These are phyloP conservation scores for Acer saccharum DNA, from an alignment of 345 rosid species.

Conservation along the genomic window DNA sequence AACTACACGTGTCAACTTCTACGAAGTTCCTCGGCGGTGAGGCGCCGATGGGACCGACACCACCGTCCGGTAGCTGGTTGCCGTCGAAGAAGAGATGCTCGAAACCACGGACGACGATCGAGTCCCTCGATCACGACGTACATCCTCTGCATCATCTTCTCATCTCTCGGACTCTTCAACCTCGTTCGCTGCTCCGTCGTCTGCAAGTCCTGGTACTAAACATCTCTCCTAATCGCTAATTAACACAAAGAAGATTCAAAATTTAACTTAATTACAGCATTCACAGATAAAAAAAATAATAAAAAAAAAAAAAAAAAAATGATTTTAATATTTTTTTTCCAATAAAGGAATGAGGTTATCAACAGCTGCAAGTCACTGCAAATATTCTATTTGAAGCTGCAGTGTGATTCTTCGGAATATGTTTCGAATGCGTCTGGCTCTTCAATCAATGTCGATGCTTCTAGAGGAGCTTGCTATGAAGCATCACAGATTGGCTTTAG, in stretches of 20 bases:
- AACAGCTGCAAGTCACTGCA: slow-evolving; percentile 58
- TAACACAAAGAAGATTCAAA: neutral
- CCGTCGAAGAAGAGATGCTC: slow-evolving; percentile 50
- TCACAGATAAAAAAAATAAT: neutral
- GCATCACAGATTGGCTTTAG: slow-evolving; percentile 57
- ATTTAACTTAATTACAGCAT: neutral
- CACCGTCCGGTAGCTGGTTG: slow-evolving; percentile 23
- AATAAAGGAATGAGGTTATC: slow-evolving; percentile 55
- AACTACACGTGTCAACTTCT: neutral
- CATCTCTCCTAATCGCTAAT: neutral
- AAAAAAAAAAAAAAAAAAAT: too few species aligned
- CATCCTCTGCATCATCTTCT: slow-evolving; percentile 66
- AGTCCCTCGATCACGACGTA: slow-evolving; percentile 49
- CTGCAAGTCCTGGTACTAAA: slow-evolving; percentile 69
- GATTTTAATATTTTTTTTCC: neutral
- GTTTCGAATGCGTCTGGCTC: slow-evolving; percentile 30
- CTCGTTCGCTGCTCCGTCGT: slow-evolving; percentile 78
- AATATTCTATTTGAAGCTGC: slow-evolving; percentile 49
- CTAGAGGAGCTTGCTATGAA: slow-evolving; percentile 64
- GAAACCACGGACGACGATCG: slow-evolving; percentile 35
- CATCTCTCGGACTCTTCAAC: slow-evolving; percentile 69
- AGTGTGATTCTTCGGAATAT: slow-evolving; percentile 14
- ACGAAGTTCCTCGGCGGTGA: too few species aligned
- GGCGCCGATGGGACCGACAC: slow-evolving; percentile 18
- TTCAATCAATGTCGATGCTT: slow-evolving; percentile 37